Base-by-base conservation (phyloP, 148 eudicot genomes). In the Vaccinium darrowii region DNA sequence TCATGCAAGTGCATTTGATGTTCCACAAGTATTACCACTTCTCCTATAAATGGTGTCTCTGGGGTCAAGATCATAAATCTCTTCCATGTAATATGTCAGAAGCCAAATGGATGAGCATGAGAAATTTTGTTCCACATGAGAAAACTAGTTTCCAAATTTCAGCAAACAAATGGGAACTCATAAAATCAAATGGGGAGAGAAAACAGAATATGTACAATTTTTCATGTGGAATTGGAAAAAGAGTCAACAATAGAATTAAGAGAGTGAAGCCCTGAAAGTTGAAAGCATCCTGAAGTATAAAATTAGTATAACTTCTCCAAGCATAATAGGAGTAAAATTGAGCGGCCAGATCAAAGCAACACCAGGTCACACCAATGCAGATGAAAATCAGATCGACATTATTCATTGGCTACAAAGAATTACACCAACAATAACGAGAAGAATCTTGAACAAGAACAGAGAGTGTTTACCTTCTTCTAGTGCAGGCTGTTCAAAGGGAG, bases 401-500 rank as follows among this genome's bases (percentile, higher is more conserved):
- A 36, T 57, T 51, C 82, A 80, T 58, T 10, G 50, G 19, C 18
- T 36, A 80, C 25, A 79, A 14, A 79, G 23, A 39, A 54, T 25
- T 60, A 8, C 79, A 56, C 1, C 3, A 58, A 52, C 53, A 39
- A 82, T 50, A 81, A 74, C 16, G 18, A 27, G 15, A 5, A 51
- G 50, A 60, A 72, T 27, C 13, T 30, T 5, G 15, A 77, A 67
- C 7, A 71, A 53, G 1, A 71, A 56, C 49, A 19, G 60, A 52
- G 50, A 63, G 54, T 50, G 33, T 69, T 79, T 92, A 97, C 99
- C 99, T 94, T 93, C 94, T 74, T 89, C 91, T 85, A 97, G 75
- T 87, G 84, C 91, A 49, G 99, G 98, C 93, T 97, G 98, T 63
- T 95, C 98, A 87, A 97, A 92, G 60, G 99, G 99, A 58, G 99